Evolutionary conservation across 345 rosid genomes (phyloP).

Genomic region (Moringa oleifera): DNA sequence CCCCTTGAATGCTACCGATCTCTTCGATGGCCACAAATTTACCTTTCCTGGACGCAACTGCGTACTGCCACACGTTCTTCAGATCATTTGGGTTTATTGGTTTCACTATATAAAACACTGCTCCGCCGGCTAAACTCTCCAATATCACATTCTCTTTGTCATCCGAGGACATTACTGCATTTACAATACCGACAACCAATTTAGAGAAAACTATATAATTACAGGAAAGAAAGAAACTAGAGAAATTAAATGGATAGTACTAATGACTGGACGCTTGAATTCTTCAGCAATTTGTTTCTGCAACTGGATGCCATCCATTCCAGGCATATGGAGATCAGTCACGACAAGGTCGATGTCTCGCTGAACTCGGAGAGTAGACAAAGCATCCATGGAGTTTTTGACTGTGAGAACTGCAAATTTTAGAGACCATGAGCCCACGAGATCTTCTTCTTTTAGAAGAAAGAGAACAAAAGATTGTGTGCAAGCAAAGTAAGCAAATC

Average conservation of each 20-base stretch:
- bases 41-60: conserved; percentile 31
- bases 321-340: conserved; percentile 68
- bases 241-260: conserved; percentile 18
- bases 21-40: conserved; percentile 21
- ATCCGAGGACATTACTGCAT: conserved; percentile 71
- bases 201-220: neutral
- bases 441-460: too few species aligned
- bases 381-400: conserved; percentile 38
- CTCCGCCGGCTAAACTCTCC: conserved; percentile 54
- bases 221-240: neutral
- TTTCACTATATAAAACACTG: conserved; percentile 47
- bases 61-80: conserved; percentile 50
- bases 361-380: conserved; percentile 33
- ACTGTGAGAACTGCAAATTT: conserved; percentile 34
- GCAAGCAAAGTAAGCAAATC: too few species aligned
- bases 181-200: neutral
- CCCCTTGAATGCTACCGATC: conserved; percentile 10
- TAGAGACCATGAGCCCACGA: neutral
- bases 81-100: conserved; percentile 47
- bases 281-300: conserved; percentile 36
- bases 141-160: conserved; percentile 30
- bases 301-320: conserved; percentile 59
- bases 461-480: too few species aligned
- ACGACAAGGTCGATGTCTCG: conserved; percentile 46
- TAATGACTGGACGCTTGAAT: conserved; percentile 52